Conservation (phyloP, 2,329 filamentous ascomycete species). For the Xylaria polymorpha region DNA sequence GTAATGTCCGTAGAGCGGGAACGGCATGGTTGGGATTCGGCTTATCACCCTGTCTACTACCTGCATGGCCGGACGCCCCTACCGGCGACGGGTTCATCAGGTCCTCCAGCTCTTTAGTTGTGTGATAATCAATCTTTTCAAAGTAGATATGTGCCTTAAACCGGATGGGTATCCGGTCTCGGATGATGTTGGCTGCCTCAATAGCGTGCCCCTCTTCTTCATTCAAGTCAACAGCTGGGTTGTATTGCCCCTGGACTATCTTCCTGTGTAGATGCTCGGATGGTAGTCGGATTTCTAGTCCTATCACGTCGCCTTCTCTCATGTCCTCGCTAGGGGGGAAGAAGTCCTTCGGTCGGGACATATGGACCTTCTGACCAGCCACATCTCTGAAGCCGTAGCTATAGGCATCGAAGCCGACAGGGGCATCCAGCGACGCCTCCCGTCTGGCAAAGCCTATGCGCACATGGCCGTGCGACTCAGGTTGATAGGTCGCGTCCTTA, state of each 20-base stretch:
- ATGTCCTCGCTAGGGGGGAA: slow-evolving; percentile 83
- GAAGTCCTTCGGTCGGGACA: slow-evolving; percentile 92
- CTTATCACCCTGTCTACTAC: slow-evolving; percentile 58
- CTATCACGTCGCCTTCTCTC: slow-evolving; percentile 91
- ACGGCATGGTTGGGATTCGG: slow-evolving; percentile 79
- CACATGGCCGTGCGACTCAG: slow-evolving; percentile 70
- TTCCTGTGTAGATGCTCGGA: slow-evolving; percentile 88
- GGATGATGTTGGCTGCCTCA: slow-evolving; percentile 83
- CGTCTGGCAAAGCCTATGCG: slow-evolving; percentile 88
- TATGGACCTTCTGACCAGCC: slow-evolving; percentile 89
- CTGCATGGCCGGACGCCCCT: slow-evolving; percentile 53
- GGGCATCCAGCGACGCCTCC: slow-evolving; percentile 84
- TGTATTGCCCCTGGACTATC: slow-evolving; percentile 87
- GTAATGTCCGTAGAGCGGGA: slow-evolving; percentile 84
- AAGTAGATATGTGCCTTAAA: slow-evolving; percentile 96
- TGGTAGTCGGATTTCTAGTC: slow-evolving; percentile 87
- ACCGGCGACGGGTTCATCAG: slow-evolving; percentile 75
- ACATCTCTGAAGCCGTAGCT: slow-evolving; percentile 94
- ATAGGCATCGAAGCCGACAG: slow-evolving; percentile 89
- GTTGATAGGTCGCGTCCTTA: slow-evolving; percentile 55
- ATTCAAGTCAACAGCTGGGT: slow-evolving; percentile 79
- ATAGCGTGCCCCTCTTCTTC: slow-evolving; percentile 67
- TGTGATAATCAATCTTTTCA: slow-evolving; percentile 89
- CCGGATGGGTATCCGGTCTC: slow-evolving; percentile 93
- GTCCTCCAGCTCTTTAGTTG: slow-evolving; percentile 89